Conservation (phyloP, 1,139 yeast species). For the Blastobotrys raffinosifermentans region DNA sequence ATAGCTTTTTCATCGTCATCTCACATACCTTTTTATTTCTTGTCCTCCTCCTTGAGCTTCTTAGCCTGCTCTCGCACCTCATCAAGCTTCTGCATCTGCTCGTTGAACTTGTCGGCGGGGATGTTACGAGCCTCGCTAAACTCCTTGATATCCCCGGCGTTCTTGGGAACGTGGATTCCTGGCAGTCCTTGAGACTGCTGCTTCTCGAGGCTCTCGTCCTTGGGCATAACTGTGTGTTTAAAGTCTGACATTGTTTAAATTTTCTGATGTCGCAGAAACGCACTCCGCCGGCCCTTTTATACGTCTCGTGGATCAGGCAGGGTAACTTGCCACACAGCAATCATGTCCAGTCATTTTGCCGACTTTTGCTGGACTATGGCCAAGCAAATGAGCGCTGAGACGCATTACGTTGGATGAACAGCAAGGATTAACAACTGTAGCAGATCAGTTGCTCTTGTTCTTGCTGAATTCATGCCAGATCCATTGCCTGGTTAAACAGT, state of each 20-base stretch:
- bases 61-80: slow-evolving; percentile 15
- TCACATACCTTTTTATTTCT: neutral
- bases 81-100: slow-evolving; percentile 13
- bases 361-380: too few species aligned
- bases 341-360: too few species aligned
- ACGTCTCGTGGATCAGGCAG: too few species aligned
- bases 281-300: too few species aligned
- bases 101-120: slow-evolving; percentile 30
- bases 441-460: too few species aligned
- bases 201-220: slow-evolving; percentile 22
- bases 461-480: too few species aligned
- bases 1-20: slow-evolving; percentile 9
- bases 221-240: slow-evolving; percentile 29
- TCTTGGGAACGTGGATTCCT: slow-evolving; percentile 26
- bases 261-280: too few species aligned
- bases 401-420: too few species aligned
- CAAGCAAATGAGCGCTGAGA: too few species aligned
- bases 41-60: slow-evolving; percentile 2
- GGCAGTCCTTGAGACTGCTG: slow-evolving; percentile 22
- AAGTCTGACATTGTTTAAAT: slow-evolving; percentile 14
- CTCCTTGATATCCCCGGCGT: slow-evolving; percentile 25
- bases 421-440: too few species aligned
- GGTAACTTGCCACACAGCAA: too few species aligned
- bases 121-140: slow-evolving; percentile 26
- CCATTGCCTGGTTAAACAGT: too few species aligned